Conservation (phyloP, 148 eudicot species). For the Cornus controversa region DNA sequence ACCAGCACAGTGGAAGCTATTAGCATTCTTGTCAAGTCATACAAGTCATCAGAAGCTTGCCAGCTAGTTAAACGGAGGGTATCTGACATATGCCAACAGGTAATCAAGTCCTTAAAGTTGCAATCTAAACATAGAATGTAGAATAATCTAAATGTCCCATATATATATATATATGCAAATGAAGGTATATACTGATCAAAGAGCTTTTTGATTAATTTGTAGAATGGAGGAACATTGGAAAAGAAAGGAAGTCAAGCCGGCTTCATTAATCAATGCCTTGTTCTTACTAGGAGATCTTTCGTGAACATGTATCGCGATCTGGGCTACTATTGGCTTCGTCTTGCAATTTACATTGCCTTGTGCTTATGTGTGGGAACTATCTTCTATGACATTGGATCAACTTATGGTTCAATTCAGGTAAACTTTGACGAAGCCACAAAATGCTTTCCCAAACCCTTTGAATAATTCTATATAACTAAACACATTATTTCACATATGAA, state of each 20-base stretch:
- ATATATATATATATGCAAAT: neutral
- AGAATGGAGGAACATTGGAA: constrained; percentile 33
- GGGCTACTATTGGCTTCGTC: constrained; percentile 62
- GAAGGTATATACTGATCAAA: neutral
- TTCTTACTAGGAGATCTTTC: constrained; percentile 52
- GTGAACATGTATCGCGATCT: constrained; percentile 64
- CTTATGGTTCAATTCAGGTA: constrained; percentile 59
- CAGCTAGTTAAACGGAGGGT: constrained; percentile 32
- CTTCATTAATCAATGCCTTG: constrained; percentile 36
- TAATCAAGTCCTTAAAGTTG: neutral
- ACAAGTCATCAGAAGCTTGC: constrained; percentile 34
- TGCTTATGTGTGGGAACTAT: constrained; percentile 54
- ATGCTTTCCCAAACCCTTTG: too few species aligned
- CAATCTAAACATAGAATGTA: neutral
- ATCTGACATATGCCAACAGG: constrained; percentile 30
- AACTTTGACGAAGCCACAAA: too few species aligned
- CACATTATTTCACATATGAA: neutral
- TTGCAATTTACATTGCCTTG: constrained; percentile 46
- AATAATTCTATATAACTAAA: too few species aligned
- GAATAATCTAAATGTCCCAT: neutral
- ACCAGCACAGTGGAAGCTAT: constrained; percentile 34
- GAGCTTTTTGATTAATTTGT: neutral
- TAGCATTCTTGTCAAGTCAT: constrained; percentile 35
- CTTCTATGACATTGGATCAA: constrained; percentile 40
- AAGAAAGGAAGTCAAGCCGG: constrained; percentile 31